phyloP scores from a whole-genome alignment of 1,139 yeast genomes.

The Magnusiomyces fungicola region DNA sequence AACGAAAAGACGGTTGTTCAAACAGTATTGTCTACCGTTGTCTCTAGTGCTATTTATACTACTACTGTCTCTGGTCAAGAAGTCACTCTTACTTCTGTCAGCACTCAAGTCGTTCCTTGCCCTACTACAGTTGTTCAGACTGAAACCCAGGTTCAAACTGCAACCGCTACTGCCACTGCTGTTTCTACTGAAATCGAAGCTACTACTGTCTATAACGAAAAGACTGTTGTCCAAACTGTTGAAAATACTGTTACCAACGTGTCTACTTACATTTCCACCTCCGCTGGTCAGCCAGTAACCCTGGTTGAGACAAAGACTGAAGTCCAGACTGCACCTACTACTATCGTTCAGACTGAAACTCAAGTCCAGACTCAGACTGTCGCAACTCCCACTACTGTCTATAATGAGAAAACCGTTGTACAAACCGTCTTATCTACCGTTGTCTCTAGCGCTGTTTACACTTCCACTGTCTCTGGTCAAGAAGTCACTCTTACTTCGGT shows the following conservation, averaged over 20 bases:
- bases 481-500: neutral
- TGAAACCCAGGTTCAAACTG: neutral
- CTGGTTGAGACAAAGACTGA: too few relatives aligned
- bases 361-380: neutral
- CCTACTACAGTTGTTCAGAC: slow-evolving; percentile 5
- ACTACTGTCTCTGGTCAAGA: neutral
- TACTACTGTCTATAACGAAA: neutral
- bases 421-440: neutral
- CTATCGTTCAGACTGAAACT: slow-evolving; percentile 1
- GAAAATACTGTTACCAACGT: too few relatives aligned
- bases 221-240: neutral
- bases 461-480: neutral
- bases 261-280: neutral
- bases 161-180: neutral
- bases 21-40: neutral
- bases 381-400: neutral
- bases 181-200: neutral
- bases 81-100: slow-evolving; percentile 4
- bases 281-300: slow-evolving; percentile 1
- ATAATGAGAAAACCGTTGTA: too few relatives aligned
- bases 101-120: neutral
- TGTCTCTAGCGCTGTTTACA: neutral
- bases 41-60: neutral
- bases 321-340: neutral
- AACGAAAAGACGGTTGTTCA: slow-evolving; percentile 1